Evolutionary conservation across 148 eudicot species (phyloP), one percentile per base, ranked within the genome.

Genomic region (Chenopodium quinoa): DNA sequence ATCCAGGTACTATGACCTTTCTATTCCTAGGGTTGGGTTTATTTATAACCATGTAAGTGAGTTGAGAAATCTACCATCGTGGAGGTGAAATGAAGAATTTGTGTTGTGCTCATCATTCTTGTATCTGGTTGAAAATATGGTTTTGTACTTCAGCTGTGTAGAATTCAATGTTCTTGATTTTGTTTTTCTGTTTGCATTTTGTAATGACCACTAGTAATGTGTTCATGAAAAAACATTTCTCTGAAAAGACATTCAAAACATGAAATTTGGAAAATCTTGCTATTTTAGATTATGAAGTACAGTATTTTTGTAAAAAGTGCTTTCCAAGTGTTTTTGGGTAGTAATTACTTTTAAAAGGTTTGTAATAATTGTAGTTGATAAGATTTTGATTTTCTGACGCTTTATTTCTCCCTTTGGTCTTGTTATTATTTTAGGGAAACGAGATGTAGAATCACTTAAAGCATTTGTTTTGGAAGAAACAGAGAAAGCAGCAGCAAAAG

Each of bases 381-480:
- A 12, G 9, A 65, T 65, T 65, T n/a, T 63, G 2, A 34, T 60
- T 65, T 48, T 47, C 50, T 73, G 72, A 73, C 54, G 68, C 70
- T 40, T 70, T 27, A 20, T 80, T 34, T 85, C 71, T 77, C 25
- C 7, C 69, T 71, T 63, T 40, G 44, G 44, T 40, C 44, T 40
- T 58, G 46, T 66, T 56, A 1, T 73, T 14, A 10, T 37, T 69
- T 14, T 52, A 93, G 97, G 97, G 34, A 22, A 88, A 32, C 84
- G 91, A 82, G 86, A 92, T 78, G 93, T 93, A 22, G 92, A 93
- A 83, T 90, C 95, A 1, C 90, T 93, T 13, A 92, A 84, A 86
- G 83, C 88, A 78, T 93, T 89, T 85, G 97, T 80, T 82, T 32
- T 93, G 81, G 90, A 90, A 85, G 93, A 90, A 86, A 89, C 97